Base-by-base conservation (phyloP, 1,284 basidiomycete species). In the Moesziomyces sp. region DNA sequence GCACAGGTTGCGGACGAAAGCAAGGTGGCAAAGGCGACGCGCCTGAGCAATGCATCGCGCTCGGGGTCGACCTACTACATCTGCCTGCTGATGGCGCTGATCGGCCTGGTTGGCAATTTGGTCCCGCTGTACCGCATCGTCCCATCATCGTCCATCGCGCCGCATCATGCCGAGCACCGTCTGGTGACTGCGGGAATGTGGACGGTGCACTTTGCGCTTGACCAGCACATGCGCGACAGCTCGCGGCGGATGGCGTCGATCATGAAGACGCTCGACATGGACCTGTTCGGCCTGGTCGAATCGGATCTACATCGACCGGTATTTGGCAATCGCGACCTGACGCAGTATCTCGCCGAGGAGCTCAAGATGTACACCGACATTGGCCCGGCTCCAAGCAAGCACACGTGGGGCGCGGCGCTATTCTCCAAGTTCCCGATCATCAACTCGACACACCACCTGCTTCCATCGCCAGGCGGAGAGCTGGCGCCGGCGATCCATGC, bases 111-210 rank as follows among this genome's bases (percentile, higher is more conserved):
- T 23, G 70, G 69, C 30, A 59, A 60, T 46, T 16, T 77, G 46
- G 66, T 21, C 26, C 86, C 83, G 23, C 19, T 90, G 19, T 86
- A 86, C 16, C 65, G 88, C 10, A 80, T 89, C 18, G 86, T 88
- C 1, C 77, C 89, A 2, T 58, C 87, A 5, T 88, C 89, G 18
- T 82, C 90, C 23, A 84, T 90, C 9, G 85, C 86, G 45, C 92
- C 93, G 2, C 89, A 89, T 84, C 89, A 90, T 63, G 85, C 90
- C 9, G 89, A 88, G 6, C 87, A 91, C 11, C 87, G 91, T 21
- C 87, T 93, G 21, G 86, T 96, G 47, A 91, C 90, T n/a, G 91
- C 91, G 11, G 94, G 93, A 1, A 94, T 97, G 60, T 96, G 93
- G 93, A 95, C 94, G 0, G 78, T 80, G 23, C 78, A 80, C 53